Evolutionary conservation across 1,284 basidiomycete genomes (phyloP).

Genomic region (Leccinum pachyderme): DNA sequence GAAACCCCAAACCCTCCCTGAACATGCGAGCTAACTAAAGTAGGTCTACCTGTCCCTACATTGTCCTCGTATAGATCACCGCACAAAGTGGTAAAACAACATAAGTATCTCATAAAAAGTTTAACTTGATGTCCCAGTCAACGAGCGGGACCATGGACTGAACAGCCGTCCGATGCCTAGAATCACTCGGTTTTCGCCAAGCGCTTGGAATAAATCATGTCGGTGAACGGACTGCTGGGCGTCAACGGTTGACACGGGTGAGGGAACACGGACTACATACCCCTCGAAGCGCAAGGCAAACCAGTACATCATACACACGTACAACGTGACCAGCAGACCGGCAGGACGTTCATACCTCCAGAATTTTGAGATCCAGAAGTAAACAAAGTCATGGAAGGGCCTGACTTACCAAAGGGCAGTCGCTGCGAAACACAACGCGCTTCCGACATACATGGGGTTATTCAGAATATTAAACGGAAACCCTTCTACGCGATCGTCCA

Average conservation of each 20-base stretch:
- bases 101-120: conserved; percentile 1
- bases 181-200: conserved; percentile 31
- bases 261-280: conserved; percentile 42
- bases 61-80: neutral
- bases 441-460: conserved; percentile 96
- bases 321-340: conserved; percentile 71
- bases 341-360: conserved; percentile 79
- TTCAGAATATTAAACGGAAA: conserved; percentile 96
- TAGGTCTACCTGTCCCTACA: neutral
- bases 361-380: neutral
- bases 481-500: conserved; percentile 82
- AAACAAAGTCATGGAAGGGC: conserved; percentile 1
- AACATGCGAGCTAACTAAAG: neutral
- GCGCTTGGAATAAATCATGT: conserved; percentile 75
- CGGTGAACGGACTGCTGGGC: conserved; percentile 66
- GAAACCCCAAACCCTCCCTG: conserved; percentile 1
- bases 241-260: conserved; percentile 5
- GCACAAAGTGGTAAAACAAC: neutral
- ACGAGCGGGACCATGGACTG: neutral
- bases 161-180: neutral
- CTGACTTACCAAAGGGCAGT: conserved; percentile 74
- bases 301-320: conserved; percentile 81
- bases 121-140: neutral
- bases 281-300: conserved; percentile 87
- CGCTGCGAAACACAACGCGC: conserved; percentile 83